Evolutionary conservation across 2,329 filamentous ascomycete species (phyloP).

Genomic region (Cordyceps militaris): DNA sequence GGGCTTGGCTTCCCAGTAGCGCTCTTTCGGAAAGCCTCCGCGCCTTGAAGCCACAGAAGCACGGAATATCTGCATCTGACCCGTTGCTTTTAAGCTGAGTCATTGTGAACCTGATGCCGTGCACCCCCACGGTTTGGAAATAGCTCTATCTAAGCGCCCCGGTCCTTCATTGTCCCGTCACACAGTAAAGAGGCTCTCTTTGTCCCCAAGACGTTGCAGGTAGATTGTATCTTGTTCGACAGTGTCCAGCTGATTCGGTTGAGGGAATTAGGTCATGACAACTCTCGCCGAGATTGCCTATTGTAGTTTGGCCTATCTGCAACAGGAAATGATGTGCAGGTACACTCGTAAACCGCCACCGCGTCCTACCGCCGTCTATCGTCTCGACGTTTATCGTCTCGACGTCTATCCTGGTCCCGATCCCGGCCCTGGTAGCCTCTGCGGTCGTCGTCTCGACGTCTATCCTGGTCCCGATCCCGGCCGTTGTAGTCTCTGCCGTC

Average conservation of each 20-base stretch:
- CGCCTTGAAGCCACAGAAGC: not conserved
- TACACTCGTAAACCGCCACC: not conserved
- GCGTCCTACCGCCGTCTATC: not conserved
- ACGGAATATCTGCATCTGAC: not conserved
- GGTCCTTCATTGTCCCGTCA: not conserved
- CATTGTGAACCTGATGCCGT: not conserved
- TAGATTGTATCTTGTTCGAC: not conserved
- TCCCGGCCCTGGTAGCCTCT: not conserved
- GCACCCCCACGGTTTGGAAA: not conserved
- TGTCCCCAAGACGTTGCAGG: not conserved
- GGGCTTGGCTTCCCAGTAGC: not conserved
- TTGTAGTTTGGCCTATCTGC: not conserved
- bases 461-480: not conserved
- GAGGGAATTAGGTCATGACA: not conserved
- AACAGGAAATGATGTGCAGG: not conserved
- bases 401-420: not conserved
- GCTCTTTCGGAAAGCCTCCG: not conserved
- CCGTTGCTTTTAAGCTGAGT: not conserved
- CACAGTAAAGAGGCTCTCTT: not conserved
- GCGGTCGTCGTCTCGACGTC: not conserved
- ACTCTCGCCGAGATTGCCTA: not conserved
- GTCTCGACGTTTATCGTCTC: not conserved
- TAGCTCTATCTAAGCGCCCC: not conserved
- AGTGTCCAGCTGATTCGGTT: not conserved
- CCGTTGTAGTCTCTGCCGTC: constrained; percentile 4